Conservation (phyloP, 495 filamentous ascomycete species). For the Parathielavia hyrcaniae region DNA sequence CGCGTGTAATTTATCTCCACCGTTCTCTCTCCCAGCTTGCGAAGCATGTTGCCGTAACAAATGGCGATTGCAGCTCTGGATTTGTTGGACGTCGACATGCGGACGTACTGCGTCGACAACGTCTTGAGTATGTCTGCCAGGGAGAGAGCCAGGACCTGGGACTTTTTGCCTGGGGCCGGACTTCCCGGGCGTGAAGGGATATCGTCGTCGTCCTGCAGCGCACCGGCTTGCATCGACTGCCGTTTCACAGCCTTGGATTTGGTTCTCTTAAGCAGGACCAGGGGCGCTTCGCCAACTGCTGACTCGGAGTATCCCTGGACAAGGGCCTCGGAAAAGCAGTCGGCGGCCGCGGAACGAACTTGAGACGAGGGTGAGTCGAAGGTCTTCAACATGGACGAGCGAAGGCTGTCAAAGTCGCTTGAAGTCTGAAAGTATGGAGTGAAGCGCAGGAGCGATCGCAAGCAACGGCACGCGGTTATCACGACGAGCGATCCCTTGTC, state of each 20-base stretch:
- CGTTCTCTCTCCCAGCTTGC: conserved; percentile 63
- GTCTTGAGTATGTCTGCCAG: conserved; percentile 74
- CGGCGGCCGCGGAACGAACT: conserved; percentile 80
- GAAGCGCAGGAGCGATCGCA: conserved; percentile 62
- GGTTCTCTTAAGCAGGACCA: conserved; percentile 63
- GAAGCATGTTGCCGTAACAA: conserved; percentile 77
- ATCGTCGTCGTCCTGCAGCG: conserved; percentile 63
- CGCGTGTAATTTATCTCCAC: conserved; percentile 73
- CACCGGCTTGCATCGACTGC: conserved; percentile 47
- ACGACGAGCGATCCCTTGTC: conserved; percentile 84
- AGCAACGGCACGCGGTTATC: conserved; percentile 69
- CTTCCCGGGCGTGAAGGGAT: conserved; percentile 68
- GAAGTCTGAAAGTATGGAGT: conserved; percentile 82
- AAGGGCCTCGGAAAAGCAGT: conserved; percentile 69
- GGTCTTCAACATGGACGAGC: conserved; percentile 70
- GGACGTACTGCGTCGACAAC: conserved; percentile 75
- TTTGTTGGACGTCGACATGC: conserved; percentile 71
- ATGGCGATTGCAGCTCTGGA: conserved; percentile 76
- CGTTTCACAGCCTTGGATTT: conserved; percentile 68
- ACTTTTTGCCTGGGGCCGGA: conserved; percentile 61
- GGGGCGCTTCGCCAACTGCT: conserved; percentile 44
- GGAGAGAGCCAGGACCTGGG: conserved; percentile 62
- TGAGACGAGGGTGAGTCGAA: conserved; percentile 69
- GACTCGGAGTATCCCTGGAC: conserved; percentile 73
- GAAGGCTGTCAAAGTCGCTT: conserved; percentile 85